Evolutionary conservation across 768 basidiomycete species (phyloP).

Genomic region (Auricularia sp.): DNA sequence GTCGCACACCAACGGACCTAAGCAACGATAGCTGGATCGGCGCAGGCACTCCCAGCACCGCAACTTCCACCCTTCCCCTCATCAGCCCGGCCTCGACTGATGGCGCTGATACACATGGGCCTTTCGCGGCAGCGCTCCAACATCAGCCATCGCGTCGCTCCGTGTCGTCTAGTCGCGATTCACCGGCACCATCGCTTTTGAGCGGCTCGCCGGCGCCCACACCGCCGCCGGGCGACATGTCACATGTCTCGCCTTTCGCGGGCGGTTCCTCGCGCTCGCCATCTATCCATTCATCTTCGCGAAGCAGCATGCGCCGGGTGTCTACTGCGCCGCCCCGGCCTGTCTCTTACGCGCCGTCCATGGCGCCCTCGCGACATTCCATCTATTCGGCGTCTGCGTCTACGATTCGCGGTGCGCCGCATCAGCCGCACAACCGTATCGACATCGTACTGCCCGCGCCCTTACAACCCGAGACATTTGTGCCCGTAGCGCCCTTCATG

Average conservation of each 20-base stretch:
- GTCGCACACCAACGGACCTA: background rate
- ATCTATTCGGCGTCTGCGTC: background rate
- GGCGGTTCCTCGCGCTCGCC: background rate
- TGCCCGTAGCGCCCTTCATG: background rate
- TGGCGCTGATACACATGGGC: background rate
- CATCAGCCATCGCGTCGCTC: background rate
- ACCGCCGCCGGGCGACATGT: background rate
- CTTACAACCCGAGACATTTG: conserved; percentile 34
- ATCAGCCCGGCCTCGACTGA: background rate
- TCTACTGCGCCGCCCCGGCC: background rate
- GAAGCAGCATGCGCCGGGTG: background rate
- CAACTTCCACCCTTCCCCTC: background rate
- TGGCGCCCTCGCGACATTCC: background rate
- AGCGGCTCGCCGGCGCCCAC: background rate
- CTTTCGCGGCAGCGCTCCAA: background rate
- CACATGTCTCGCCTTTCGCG: background rate
- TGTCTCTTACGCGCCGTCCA: background rate
- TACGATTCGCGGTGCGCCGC: conserved; percentile 45
- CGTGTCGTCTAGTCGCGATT: background rate
- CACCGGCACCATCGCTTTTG: background rate
- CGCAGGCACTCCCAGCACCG: background rate
- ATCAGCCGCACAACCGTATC: conserved; percentile 47
- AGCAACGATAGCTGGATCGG: background rate
- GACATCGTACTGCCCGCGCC: conserved; percentile 63
- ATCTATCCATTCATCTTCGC: background rate